Percentiles rank a stretch among this genome's conserved stretches.
phyloP scores from a whole-genome alignment of 2,329 filamentous ascomycete genomes.

The Sordariomycetes sp. region DNA sequence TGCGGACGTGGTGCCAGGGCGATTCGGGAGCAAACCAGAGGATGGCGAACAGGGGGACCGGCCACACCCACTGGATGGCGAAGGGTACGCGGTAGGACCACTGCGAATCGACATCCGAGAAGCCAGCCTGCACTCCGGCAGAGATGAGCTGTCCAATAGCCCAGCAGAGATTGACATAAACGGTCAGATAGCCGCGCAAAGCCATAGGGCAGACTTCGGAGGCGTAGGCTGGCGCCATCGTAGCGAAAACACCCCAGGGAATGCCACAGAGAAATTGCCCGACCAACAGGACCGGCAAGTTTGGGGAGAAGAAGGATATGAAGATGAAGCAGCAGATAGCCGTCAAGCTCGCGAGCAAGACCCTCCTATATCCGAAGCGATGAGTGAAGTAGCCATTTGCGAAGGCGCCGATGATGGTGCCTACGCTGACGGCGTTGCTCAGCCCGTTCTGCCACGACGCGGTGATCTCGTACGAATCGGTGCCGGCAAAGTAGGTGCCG shows the following conservation, averaged over 20 bases:
- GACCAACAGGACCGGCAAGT: constrained; percentile 28
- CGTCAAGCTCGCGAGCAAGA: constrained; percentile 31
- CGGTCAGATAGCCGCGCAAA: constrained; percentile 37
- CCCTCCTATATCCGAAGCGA: constrained; percentile 34
- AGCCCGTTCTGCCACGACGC: too few relatives aligned
- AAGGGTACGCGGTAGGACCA: constrained; percentile 34
- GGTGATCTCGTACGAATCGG: too few relatives aligned
- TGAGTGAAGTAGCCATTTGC: constrained; percentile 38
- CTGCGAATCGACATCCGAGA: constrained; percentile 20
- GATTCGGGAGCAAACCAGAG: constrained; percentile 30
- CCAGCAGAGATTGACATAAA: constrained; percentile 21
- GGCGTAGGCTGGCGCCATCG: constrained; percentile 36
- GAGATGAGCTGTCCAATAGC: constrained; percentile 28
- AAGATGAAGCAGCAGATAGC: constrained; percentile 34
- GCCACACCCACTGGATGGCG: constrained; percentile 33
- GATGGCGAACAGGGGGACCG: constrained; percentile 24
- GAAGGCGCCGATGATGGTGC: constrained; percentile 40
- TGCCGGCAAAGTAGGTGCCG: constrained; percentile 5
- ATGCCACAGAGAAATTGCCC: constrained; percentile 37
- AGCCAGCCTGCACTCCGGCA: constrained; percentile 24
- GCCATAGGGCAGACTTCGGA: constrained; percentile 34
- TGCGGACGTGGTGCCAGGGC: constrained; percentile 32
- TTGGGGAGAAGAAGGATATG: constrained; percentile 35
- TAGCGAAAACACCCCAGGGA: constrained; percentile 36
- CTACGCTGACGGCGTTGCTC: too few relatives aligned